Base-by-base conservation (phyloP, 768 basidiomycete genomes). In the Coprinopsis sp. region DNA sequence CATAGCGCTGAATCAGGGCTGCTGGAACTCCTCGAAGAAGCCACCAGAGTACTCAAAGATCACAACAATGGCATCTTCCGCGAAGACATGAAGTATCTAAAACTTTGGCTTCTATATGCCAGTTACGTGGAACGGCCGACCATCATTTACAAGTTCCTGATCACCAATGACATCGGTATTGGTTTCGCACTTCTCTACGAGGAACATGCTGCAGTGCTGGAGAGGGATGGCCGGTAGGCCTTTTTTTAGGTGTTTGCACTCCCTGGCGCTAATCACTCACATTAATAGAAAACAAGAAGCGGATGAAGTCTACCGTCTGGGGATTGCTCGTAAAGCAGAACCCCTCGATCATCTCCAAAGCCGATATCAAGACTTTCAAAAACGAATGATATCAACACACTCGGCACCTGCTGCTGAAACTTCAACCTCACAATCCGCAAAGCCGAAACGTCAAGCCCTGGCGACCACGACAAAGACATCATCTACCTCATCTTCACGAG, bases 91-190 rank as follows among this genome's bases (percentile, higher is more conserved):
- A 82, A 88, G 48, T 96, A 97, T 64, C 75, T 98, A 46, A 91
- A 92, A 60, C 70, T 98, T 13, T 99, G 96, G 96, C 73, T 92
- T 41, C 78, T 92, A 37, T 99, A 97, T 63, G 88, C 94, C 13
- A 84, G 82, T 61, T 87, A 90, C 60, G 91, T 98, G 41, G 94
- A 97, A 68, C 82, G 82, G 58, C 86, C 92, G 33, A 80, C 81
- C 13, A 77, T 93, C 62, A 86, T 98, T 54, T 97, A 87, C 73
- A 78, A 81, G 53, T 98, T 93, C 66, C 66, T 97, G 61, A 73
- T 96, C 53, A 84, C 84, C 4, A 93, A 92, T 56, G 91, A 96
- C 55, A 87, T 98, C 54, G 96, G 92, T 4, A 85, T 89, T 36
- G 70, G 68, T 6, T 81, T 84, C 57, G 84, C 87, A 4, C 63